Base-by-base conservation (phyloP, 768 basidiomycete species). In the Leccinum imitatum region DNA sequence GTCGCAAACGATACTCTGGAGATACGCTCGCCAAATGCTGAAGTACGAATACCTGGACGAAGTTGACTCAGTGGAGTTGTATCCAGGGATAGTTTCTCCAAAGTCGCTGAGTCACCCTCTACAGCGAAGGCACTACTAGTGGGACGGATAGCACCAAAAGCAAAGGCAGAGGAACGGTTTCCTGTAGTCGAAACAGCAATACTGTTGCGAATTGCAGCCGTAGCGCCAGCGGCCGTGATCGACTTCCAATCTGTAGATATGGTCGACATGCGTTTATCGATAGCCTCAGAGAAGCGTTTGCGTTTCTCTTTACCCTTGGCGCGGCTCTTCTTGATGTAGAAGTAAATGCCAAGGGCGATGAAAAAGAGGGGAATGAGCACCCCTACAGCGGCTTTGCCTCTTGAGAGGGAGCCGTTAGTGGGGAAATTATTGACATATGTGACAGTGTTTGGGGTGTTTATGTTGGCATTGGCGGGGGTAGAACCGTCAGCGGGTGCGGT, bases 201-300 rank as follows among this genome's bases (percentile, higher is more conserved):
- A 47, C 84, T 86, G 64, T 79, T 81, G 60, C 90, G 83, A 63
- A 93, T 87, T 11, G 89, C 91, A 35, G 86, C 89, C 21, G 79
- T 77, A 1, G 90, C 91, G 52, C 89, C 91, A 4, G 83, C 86
- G 6, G 79, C 76, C 8, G 87, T 83, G 65, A 91, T 85, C 48
- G 81, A 79, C 71, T 87, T 87, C 91, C 91, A 93, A 67, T 91
- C 88, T 19, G 80, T 76, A 6, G 85, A 87, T 64, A 92, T 90
- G 53, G 87, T 89, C 2, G 85, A 87, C 91, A 93, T 92, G 71
- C 91, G 87, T 72, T 84, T 85, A 76, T 93, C 91, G 71, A 93
- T 72, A 10, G 78, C 82, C 69, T 86, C 80, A 44, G 81, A 84
- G 79, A 84, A 93, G 21, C 79, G 78, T 71, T 76, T 80, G 67